phyloP scores from a whole-genome alignment of 495 filamentous ascomycete genomes.

The Penicillium coffeae region DNA sequence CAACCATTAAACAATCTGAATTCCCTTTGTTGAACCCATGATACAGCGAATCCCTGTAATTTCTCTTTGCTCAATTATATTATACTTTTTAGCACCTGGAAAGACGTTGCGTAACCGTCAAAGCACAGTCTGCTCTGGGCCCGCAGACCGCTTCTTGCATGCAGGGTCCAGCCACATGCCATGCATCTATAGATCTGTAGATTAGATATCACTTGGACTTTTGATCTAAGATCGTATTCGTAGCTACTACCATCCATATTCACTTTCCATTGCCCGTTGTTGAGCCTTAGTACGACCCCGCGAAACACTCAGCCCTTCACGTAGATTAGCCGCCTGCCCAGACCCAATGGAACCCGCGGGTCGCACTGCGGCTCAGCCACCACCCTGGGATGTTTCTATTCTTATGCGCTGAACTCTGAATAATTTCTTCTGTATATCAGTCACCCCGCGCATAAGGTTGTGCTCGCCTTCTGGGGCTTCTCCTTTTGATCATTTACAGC shows the following conservation, averaged over 20 bases:
- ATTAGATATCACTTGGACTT: background rate
- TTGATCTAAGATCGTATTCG: too few species aligned
- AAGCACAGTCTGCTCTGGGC: too few species aligned
- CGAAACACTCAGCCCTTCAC: background rate
- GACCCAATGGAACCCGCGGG: conserved; percentile 7
- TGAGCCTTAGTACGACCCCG: too few species aligned
- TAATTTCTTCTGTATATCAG: too few species aligned
- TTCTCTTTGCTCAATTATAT: background rate
- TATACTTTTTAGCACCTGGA: background rate
- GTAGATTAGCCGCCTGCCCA: conserved; percentile 10
- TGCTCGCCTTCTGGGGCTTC: too few species aligned
- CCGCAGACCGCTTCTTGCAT: background rate
- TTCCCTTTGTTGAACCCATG: background rate
- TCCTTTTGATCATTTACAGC: too few species aligned
- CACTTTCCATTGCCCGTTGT: too few species aligned
- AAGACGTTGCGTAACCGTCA: too few species aligned
- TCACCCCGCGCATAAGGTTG: too few species aligned
- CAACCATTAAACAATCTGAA: background rate
- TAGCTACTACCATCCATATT: too few species aligned
- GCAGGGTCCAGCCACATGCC: background rate
- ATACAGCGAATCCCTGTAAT: background rate
- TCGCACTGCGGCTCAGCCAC: conserved; percentile 10
- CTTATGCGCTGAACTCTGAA: background rate
- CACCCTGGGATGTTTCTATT: conserved; percentile 12
- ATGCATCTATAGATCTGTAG: background rate